Percentiles rank a stretch among this genome's conserved stretches.
phyloP scores from a whole-genome alignment of 805 yeast genomes.

The Scheffersomyces stipitis region DNA sequence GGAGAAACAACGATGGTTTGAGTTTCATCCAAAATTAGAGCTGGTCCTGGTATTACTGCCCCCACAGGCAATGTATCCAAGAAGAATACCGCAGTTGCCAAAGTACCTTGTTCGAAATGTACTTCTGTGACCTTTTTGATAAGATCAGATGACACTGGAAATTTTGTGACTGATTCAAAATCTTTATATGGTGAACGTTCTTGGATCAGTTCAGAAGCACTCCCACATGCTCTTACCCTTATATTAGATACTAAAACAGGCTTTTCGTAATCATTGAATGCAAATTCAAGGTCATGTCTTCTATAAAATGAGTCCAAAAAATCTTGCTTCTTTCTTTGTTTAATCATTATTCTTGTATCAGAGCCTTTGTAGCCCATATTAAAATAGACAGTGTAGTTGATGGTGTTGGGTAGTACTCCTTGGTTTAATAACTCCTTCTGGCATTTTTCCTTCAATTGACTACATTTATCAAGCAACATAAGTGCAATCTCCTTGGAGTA shows the following conservation, averaged over 20 bases:
- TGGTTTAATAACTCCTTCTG: background rate
- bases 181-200: constrained; percentile 12
- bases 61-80: constrained; percentile 58
- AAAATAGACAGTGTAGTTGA: background rate
- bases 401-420: background rate
- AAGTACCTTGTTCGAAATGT: constrained; percentile 2
- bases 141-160: background rate
- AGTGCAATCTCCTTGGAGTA: background rate
- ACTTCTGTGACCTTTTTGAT: background rate
- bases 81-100: constrained; percentile 28
- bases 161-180: background rate
- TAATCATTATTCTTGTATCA: background rate
- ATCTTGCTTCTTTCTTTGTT: background rate
- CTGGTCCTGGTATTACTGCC: constrained; percentile 62
- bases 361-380: constrained; percentile 1
- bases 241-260: background rate
- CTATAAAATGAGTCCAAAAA: too few species aligned
- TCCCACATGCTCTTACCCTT: background rate
- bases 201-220: background rate
- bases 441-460: background rate
- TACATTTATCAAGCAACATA: background rate
- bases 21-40: constrained; percentile 74
- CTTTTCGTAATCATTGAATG: background rate
- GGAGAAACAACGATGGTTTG: constrained; percentile 80
- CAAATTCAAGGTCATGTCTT: background rate